Percentiles rank a stretch among this genome's conserved stretches.
phyloP scores from a whole-genome alignment of 352 stramenopile species.

The Pythium aristosporum region DNA sequence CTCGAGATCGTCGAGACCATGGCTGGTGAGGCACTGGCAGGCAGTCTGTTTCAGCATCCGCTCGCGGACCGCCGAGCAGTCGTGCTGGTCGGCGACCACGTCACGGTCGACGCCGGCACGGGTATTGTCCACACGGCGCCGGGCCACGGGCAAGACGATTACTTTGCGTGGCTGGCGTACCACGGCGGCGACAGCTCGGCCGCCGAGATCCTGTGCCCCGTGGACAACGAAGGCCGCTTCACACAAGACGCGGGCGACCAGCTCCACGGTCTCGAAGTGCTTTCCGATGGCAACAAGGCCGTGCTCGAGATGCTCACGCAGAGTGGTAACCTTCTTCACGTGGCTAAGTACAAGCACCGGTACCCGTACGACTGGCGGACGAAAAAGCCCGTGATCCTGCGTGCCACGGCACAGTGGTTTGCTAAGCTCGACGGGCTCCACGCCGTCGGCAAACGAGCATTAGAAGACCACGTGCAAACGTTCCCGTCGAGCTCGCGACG shows the following conservation, averaged over 20 bases:
- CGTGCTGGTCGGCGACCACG: slow-evolving; percentile 95
- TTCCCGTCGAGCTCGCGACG: slow-evolving; percentile 85
- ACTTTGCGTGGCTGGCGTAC: slow-evolving; percentile 72
- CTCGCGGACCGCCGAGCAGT: slow-evolving; percentile 73
- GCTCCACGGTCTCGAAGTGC: slow-evolving; percentile 90
- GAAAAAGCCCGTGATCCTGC: slow-evolving; percentile 98
- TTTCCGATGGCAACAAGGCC: slow-evolving; percentile 89
- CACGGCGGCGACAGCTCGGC: slow-evolving; percentile 28
- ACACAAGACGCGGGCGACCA: slow-evolving; percentile 88
- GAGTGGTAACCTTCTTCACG: slow-evolving; percentile 82
- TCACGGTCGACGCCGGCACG: slow-evolving; percentile 97
- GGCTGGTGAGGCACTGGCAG: slow-evolving; percentile 49
- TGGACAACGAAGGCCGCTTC: slow-evolving; percentile 66
- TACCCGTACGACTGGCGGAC: slow-evolving; percentile 99
- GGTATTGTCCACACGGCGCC: slow-evolving; percentile 99
- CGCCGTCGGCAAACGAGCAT: slow-evolving; percentile 56
- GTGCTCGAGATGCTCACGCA: slow-evolving; percentile 89
- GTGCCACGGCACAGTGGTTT: slow-evolving; percentile 99
- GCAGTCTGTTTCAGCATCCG: slow-evolving; percentile 87
- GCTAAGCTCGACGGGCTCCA: slow-evolving; percentile 94
- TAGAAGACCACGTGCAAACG: slow-evolving; percentile 87
- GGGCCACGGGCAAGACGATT: slow-evolving; percentile 97
- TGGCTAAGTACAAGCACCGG: slow-evolving; percentile 89
- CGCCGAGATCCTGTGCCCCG: slow-evolving; percentile 59
- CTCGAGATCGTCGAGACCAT: slow-evolving; percentile 66